Base-by-base conservation (phyloP, 805 yeast species). In the Lipomyces yamadae region DNA sequence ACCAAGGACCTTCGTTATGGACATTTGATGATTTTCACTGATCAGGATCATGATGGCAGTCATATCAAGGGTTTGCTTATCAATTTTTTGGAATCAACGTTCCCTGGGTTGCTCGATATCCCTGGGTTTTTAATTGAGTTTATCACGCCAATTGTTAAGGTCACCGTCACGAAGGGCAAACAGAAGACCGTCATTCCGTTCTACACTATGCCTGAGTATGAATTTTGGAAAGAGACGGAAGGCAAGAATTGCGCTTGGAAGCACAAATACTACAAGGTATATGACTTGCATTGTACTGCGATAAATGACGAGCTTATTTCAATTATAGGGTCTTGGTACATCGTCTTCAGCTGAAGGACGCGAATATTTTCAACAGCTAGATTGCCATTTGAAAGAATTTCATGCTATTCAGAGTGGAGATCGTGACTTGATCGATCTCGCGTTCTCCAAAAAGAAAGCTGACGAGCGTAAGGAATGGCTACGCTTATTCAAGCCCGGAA, bases 11-110 rank as follows among this genome's bases (percentile, higher is more conserved):
- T 95, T 69, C 86, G 99, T 77, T 95, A 95, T 76, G 99, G 99
- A 48, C 97, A 92, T 77, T 85, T 95, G 61, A 95, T 95, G 98
- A 92, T 95, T 76, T 95, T 95, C 98, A 92, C 99, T 5, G 99
- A 95, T 89, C 99, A 95, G 80, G 99, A 95, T 91, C 97, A 93
- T 73, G 99, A 95, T 83, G 99, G 99, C 68, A 90, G 97, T 18
- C 99, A 95, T 81, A 95, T 95, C 77, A 95, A 95, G 77, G 99
- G 99, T 71, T 84, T 95, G 72, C 85, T 95, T 65, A 95, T 95
- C 74, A 95, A 95, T 77, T 95, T 95, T 75, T 80, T 95, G 66
- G 98, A 94, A 77, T 85, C 94, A 3, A 89, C 97, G 39, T 95
- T 95, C 81, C 98, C 98, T 0, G 99, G 98, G 1, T 80, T 95